Evolutionary conservation across 2,329 filamentous ascomycete genomes (phyloP).

Genomic region (Curvularia sp.): DNA sequence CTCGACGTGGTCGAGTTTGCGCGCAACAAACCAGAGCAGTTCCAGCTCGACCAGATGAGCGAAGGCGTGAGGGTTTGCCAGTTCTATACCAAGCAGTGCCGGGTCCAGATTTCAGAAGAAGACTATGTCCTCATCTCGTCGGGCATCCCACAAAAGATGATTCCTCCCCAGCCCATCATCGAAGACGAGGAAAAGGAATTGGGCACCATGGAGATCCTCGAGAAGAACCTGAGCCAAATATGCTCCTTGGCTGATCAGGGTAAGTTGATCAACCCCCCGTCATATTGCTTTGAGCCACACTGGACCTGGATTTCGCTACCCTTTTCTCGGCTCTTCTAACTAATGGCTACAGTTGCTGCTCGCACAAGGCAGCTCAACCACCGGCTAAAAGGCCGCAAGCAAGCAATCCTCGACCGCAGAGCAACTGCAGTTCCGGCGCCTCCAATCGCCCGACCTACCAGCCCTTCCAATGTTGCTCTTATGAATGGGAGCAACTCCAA

Average conservation of each 20-base stretch:
- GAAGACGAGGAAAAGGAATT: conserved; percentile 88
- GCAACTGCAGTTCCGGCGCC: conserved; percentile 55
- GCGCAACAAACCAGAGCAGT: conserved; percentile 78
- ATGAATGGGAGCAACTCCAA: conserved; percentile 49
- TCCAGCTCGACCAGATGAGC: conserved; percentile 71
- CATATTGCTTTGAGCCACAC: not conserved
- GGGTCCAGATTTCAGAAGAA: conserved; percentile 86
- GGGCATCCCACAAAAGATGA: conserved; percentile 81
- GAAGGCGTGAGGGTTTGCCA: conserved; percentile 77
- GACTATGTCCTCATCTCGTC: conserved; percentile 85
- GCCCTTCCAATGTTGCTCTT: conserved; percentile 52
- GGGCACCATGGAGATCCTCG: conserved; percentile 81
- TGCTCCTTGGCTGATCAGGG: conserved; percentile 82
- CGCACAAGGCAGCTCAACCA: conserved; percentile 81
- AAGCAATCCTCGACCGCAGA: conserved; percentile 72
- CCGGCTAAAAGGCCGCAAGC: conserved; percentile 74
- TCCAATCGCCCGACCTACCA: conserved; percentile 43
- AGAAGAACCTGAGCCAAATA: conserved; percentile 76
- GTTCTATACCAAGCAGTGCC: conserved; percentile 79
- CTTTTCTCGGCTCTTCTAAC: not conserved
- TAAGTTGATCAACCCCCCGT: conserved; percentile 39
- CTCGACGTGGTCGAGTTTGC: conserved; percentile 86
- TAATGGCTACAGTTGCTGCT: conserved; percentile 62
- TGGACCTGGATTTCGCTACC: not conserved
- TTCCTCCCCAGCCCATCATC: conserved; percentile 78